Conservation (phyloP, 805 yeast genomes). For the Spathaspora hagerdaliae region DNA sequence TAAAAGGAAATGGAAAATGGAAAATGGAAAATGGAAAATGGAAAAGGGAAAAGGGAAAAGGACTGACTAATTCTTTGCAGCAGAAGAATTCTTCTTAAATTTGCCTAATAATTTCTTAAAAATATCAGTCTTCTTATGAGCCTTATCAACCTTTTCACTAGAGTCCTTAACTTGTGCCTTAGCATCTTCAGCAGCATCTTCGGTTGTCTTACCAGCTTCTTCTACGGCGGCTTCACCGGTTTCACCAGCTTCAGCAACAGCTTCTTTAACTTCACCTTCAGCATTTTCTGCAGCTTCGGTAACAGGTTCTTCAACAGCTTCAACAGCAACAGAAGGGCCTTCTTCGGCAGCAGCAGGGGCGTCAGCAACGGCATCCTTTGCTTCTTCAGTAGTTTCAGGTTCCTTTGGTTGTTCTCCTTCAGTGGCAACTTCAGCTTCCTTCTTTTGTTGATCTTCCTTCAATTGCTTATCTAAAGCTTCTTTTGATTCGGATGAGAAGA, state of each 20-base stretch:
- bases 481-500: conserved; percentile 25
- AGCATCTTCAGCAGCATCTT: conserved; percentile 19
- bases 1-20: too few relatives aligned
- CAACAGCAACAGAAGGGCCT: conserved; percentile 4
- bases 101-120: conserved; percentile 33
- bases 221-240: conserved; percentile 5
- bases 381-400: background rate
- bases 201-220: conserved; percentile 3
- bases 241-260: conserved; percentile 8
- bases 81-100: conserved; percentile 27
- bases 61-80: conserved; percentile 6
- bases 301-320: conserved; percentile 1
- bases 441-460: conserved; percentile 3
- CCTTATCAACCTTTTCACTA: conserved; percentile 25
- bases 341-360: conserved; percentile 7
- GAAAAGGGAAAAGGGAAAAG: too few relatives aligned
- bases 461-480: conserved; percentile 14
- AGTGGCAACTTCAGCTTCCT: conserved; percentile 3
- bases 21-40: too few relatives aligned
- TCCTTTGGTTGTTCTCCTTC: conserved; percentile 5
- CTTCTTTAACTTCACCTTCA: conserved; percentile 8
- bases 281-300: conserved; percentile 7
- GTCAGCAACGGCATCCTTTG: conserved; percentile 4
- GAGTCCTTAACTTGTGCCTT: conserved; percentile 26
- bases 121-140: conserved; percentile 33